Percentiles rank a stretch among this genome's conserved stretches.
Conservation (phyloP, 1,139 yeast genomes). For the Hansenula sp. region DNA sequence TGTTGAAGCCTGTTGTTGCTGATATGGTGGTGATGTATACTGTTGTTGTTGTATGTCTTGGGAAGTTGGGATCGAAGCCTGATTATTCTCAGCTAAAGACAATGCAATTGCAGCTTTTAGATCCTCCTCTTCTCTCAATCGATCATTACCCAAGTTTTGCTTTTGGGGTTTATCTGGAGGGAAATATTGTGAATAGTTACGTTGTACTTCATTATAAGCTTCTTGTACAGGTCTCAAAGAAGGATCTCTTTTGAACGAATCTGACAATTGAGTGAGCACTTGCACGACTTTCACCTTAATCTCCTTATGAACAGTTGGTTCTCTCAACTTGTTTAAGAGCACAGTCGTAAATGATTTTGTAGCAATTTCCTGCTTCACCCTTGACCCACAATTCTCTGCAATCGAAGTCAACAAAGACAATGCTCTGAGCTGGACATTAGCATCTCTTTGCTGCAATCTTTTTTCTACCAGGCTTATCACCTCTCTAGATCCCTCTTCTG, state of each 20-base stretch:
- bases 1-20: constrained; percentile 1
- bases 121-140: constrained; percentile 71
- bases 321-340: constrained; percentile 53
- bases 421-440: constrained; percentile 74
- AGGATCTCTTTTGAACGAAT: constrained; percentile 63
- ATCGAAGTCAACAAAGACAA: constrained; percentile 68
- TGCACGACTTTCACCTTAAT: constrained; percentile 68
- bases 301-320: constrained; percentile 55
- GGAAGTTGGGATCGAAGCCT: constrained; percentile 7
- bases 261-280: constrained; percentile 60
- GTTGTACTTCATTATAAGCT: constrained; percentile 44
- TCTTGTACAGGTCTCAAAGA: constrained; percentile 68
- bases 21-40: too few relatives aligned
- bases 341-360: constrained; percentile 59
- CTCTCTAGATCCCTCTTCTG: constrained; percentile 46
- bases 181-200: constrained; percentile 42
- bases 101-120: constrained; percentile 72
- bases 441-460: constrained; percentile 58
- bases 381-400: constrained; percentile 92
- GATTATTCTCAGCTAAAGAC: constrained; percentile 57
- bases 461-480: constrained; percentile 36
- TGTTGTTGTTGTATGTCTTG: constrained; percentile 3
- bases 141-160: constrained; percentile 44
- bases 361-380: constrained; percentile 80
- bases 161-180: constrained; percentile 64